These are phyloP conservation scores for Marasmius tenuissimus DNA, from an alignment of 1,284 basidiomycete species.

Conservation along the genomic window DNA sequence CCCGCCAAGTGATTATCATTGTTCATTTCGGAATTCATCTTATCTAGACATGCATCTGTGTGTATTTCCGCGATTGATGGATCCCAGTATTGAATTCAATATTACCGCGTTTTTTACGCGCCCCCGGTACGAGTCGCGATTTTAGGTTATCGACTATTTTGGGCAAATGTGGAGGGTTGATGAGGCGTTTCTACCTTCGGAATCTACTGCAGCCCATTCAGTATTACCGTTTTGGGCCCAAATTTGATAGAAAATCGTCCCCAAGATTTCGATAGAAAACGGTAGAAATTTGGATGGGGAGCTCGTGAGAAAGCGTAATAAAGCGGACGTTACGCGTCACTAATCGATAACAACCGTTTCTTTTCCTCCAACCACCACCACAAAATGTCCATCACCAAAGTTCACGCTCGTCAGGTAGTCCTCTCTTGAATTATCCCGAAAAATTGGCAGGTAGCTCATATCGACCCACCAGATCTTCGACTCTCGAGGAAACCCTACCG, in stretches of 20 bases:
- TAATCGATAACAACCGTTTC: slow-evolving; percentile 22
- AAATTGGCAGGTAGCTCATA: background rate
- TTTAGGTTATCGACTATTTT: slow-evolving; percentile 4
- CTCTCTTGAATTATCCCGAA: background rate
- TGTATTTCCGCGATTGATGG: slow-evolving; percentile 20
- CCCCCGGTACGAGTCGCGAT: background rate
- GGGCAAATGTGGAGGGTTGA: background rate
- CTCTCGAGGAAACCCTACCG: slow-evolving; percentile 94
- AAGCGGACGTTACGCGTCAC: background rate
- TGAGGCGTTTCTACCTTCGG: background rate
- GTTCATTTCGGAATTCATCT: background rate
- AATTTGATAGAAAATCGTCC: background rate
- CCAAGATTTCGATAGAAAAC: background rate
- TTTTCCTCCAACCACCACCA: slow-evolving; percentile 30
- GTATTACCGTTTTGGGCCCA: background rate
- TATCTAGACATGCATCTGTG: slow-evolving; percentile 3
- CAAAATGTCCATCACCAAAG: slow-evolving; percentile 83
- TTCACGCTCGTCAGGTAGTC: slow-evolving; percentile 85
- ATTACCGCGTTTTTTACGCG: background rate
- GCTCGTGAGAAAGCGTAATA: slow-evolving; percentile 13
- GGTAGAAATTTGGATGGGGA: slow-evolving; percentile 1
- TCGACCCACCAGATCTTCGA: slow-evolving; percentile 81
- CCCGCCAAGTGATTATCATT: background rate
- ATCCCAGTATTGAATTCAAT: slow-evolving; percentile 13
- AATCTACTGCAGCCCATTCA: background rate